Evolutionary conservation across 306 rosid genomes (phyloP), one percentile per base, ranked within the genome.

Genomic region (Trifolium repens): DNA sequence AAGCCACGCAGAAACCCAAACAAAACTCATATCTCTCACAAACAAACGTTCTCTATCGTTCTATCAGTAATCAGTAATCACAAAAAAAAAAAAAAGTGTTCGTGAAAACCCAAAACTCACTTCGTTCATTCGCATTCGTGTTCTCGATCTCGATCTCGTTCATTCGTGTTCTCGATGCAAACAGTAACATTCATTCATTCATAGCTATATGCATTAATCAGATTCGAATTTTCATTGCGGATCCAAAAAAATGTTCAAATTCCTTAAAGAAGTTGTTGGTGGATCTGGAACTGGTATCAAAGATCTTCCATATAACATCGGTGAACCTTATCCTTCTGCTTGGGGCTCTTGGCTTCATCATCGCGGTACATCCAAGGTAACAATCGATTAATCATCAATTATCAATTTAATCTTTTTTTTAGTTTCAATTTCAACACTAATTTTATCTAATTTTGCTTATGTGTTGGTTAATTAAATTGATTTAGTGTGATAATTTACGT

Each of bases 261-360:
- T 94, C 84, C 53, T 94, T 84, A 94, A 90, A 75, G 96, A 96
- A 49, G 98, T 92, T 42, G 98, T 91, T 79, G 96, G 92, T 79
- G 98, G 97, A 91, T 94, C 98, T 68, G 96, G 97, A 42, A 64
- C 88, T 4, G 97, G 96, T 42, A 80, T 84, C 73, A 94, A 85
- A 66, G 98, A 94, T 94, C 97, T 94, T 55, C 98, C 98, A 9
- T 94, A 91, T 89, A 89, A 80, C 66, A 85, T 92, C 72, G 96
- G 92, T 65, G 97, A 94, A 17, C 91, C 99, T 39, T 92, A 90
- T 62, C 82, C 96, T 34, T 89, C 84, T 43, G 97, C 97, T 61
- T 91, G 99, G 99, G 97, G 99, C 47, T 94, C 99, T 27, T 94
- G 99, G 99, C 75, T 89, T 87, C 97, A 94, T 79, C 87, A 54